Base-by-base conservation (phyloP, 345 rosid genomes). In the Gossypium sturtianum region DNA sequence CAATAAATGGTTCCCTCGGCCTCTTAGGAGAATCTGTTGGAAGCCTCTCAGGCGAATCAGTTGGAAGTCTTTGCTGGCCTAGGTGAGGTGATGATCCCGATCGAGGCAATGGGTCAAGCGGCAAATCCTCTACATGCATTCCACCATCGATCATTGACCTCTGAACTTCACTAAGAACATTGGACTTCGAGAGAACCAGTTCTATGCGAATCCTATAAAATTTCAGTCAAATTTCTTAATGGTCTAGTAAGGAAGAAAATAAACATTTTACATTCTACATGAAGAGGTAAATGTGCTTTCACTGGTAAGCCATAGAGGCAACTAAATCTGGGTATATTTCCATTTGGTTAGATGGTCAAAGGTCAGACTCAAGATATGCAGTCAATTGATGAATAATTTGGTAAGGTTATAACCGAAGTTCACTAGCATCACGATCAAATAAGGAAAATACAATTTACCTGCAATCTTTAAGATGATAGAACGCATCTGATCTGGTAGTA, bases 391-490 rank as follows among this genome's bases (percentile, higher is more conserved):
- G 59, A 17, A 47, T 48, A 68, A 74, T 47, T 54, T 56, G 52
- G 72, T 27, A 63, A 52, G 52, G 70, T 41, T n/a, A 38, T 19
- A 60, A 8, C 3, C 4, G n/a, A 56, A 48, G 17, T 70, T 60
- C 11, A 63, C 11, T 34, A 56, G 7, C 19, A 44, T 12, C 22
- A 53, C 29, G 20, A 70, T 60, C 65, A 27, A 59, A 3, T 27
- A 65, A 34, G 47, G 44, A 56, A 54, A 68, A 25, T 47, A 61
- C 67, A 45, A 12, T 56, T 77, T 85, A 91, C 99, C 98, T 88
- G 87, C 99, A 93, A 83, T 96, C 99, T 84, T 96, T 93, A 27
- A 96, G 97, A 85, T 93, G 99, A 86, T 84, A 86, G 80, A 93
- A 96, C 75, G 99, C 95, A 75, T 91, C 97, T 20, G 98, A 93